phyloP scores from a whole-genome alignment of 2,329 filamentous ascomycete species.

The Aspergillus nomiae region DNA sequence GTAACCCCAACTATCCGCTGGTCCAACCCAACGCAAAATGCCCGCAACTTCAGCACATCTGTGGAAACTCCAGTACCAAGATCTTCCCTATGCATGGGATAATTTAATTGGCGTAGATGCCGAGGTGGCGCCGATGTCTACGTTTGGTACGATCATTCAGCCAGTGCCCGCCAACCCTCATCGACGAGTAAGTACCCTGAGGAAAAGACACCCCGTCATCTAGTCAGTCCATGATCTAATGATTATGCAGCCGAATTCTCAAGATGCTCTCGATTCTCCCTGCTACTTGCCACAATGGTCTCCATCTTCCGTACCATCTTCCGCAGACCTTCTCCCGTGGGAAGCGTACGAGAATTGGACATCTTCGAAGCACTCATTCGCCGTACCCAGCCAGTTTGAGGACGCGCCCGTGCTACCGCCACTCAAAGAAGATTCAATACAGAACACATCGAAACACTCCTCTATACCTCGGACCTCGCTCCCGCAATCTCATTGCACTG shows the following conservation, averaged over 20 bases:
- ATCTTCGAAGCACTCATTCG: not conserved
- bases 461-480: not conserved
- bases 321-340: not conserved
- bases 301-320: not conserved
- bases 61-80: not conserved
- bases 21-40: slow-evolving; percentile 2
- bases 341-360: slow-evolving; percentile 1
- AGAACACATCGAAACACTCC: not conserved
- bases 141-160: not conserved
- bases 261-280: not conserved
- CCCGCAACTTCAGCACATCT: not conserved
- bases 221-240: not conserved
- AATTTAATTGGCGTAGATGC: not conserved
- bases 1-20: not conserved
- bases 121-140: not conserved
- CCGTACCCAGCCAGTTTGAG: not conserved
- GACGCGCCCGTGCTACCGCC: not conserved
- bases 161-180: not conserved
- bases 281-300: slow-evolving; percentile 1
- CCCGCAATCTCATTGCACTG: not conserved
- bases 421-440: not conserved
- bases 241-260: not conserved
- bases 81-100: not conserved
- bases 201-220: not conserved
- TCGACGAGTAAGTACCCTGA: not conserved